Percentiles rank a stretch among this genome's conserved stretches.
Evolutionary conservation across 2,329 filamentous ascomycete species (phyloP).

Genomic region (Malbranchea cinnamomea): DNA sequence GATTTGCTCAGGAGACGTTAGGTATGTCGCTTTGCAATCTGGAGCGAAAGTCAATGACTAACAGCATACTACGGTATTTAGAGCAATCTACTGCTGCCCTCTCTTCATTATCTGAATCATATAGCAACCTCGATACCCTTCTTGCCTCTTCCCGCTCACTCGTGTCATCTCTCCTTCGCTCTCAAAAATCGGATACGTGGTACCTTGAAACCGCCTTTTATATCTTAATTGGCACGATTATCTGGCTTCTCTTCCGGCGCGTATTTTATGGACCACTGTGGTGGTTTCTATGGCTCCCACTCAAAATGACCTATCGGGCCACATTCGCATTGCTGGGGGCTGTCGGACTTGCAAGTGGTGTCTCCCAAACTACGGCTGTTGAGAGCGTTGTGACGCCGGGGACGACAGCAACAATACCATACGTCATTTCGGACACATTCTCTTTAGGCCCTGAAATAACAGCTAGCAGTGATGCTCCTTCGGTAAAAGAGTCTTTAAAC

Average conservation of each 20-base stretch:
- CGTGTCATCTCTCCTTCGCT: slow-evolving; percentile 62
- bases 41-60: too few species aligned
- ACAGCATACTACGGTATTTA: slow-evolving; percentile 3
- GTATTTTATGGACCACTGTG: slow-evolving; percentile 78
- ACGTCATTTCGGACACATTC: too few species aligned
- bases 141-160: slow-evolving; percentile 60
- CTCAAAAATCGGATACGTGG: slow-evolving; percentile 95
- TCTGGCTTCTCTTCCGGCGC: slow-evolving; percentile 74
- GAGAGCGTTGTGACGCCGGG: too few species aligned
- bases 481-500: neutral
- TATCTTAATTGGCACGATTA: slow-evolving; percentile 59
- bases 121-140: slow-evolving; percentile 63
- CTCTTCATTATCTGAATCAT: slow-evolving; percentile 64
- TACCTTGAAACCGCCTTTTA: slow-evolving; percentile 86
- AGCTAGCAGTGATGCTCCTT: too few species aligned
- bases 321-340: slow-evolving; percentile 41
- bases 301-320: slow-evolving; percentile 51
- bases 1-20: slow-evolving; percentile 80
- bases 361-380: slow-evolving; percentile 2
- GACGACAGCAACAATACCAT: too few species aligned
- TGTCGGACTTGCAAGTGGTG: slow-evolving; percentile 24
- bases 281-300: slow-evolving; percentile 74
- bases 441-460: too few species aligned
- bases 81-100: slow-evolving; percentile 71
- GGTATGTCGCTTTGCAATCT: slow-evolving; percentile 17